Conservation (phyloP, 2,329 filamentous ascomycete species). For the Arthrobotrys conoides region DNA sequence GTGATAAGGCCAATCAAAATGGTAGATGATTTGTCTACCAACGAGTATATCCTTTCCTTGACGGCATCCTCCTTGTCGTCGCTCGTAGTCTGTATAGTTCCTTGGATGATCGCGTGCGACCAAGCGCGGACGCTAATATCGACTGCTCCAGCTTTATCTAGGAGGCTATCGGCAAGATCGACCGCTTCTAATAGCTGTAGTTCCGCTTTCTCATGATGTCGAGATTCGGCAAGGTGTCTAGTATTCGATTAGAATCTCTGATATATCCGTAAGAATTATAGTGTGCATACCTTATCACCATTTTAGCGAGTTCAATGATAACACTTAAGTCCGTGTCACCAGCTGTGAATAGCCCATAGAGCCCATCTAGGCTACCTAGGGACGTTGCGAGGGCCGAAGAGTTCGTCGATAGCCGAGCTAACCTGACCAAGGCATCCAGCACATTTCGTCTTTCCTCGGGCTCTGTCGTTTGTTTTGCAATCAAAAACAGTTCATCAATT, state of each 20-base stretch:
- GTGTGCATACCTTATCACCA: slow-evolving; percentile 36
- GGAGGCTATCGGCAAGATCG: slow-evolving; percentile 25
- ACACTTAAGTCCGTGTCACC: neutral
- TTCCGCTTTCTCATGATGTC: slow-evolving; percentile 43
- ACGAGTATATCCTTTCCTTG: slow-evolving; percentile 3
- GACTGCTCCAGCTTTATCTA: neutral
- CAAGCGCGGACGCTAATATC: slow-evolving; percentile 43
- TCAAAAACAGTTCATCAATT: slow-evolving; percentile 24
- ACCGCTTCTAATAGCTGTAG: slow-evolving; percentile 12
- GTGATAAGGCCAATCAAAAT: slow-evolving; percentile 3
- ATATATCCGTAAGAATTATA: neutral
- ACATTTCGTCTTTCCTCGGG: neutral
- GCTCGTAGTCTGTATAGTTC: neutral
- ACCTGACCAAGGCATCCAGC: slow-evolving; percentile 3
- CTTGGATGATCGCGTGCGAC: slow-evolving; percentile 41
- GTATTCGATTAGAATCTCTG: neutral
- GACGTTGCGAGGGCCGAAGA: slow-evolving; percentile 32
- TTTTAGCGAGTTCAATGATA: slow-evolving; percentile 24
- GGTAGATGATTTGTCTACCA: slow-evolving; percentile 21
- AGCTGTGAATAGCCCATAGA: slow-evolving; percentile 17
- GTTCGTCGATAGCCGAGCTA: slow-evolving; percentile 47
- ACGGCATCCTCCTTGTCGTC: neutral
- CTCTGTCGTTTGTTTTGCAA: neutral
- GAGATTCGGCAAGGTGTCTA: slow-evolving; percentile 45
- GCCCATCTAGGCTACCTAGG: slow-evolving; percentile 15